Base-by-base conservation (phyloP, 2,329 filamentous ascomycete species). In the Aspergillus sp. region DNA sequence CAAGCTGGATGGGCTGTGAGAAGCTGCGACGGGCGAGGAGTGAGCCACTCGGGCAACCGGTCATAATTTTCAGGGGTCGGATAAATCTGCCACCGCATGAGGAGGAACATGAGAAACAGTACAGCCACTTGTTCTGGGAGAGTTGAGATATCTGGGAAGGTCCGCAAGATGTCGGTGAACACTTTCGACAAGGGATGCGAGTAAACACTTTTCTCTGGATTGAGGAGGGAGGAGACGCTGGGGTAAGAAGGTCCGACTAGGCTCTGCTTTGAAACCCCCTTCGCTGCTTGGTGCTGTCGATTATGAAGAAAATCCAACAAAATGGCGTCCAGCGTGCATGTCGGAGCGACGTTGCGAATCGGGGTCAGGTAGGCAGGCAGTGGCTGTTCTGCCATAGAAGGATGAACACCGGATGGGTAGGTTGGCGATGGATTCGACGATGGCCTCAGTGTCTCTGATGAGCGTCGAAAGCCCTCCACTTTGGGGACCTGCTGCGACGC, bases 81-180 rank as follows among this genome's bases (percentile, higher is more conserved):
- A 28, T 86, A 86, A 59, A 96, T 89, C 72, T 91, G 88, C 91
- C 92, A 97, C 45, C 89, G 85, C 88, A 95, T 91, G 64, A 92
- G 73, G 32, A 93, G 83, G 76, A 96, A 96, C 91, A 96, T 96
- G 71, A 89, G 80, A 73, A 93, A 96, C 7, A 96, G 82, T 6
- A 91, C 87, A 8, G 90, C 92, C 0, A 96, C 87, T 69, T 91
- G 89, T 76, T 96, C 92, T 0, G 92, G 92, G 0, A 96, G 82
- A n/a, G 82, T 84, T 4, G 84, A 85, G 30, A 97, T 87, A 67
- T 91, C 88, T 0, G 92, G 91, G 68, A 96, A 96, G n/a, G 89
- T 91, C 64, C 85, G 83, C 10, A 96, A 81, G 60, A 96, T 92
- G 74, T 96, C 91, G 45, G 91, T 93, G 72, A 96, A 91, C 13